These are phyloP conservation scores for Stereocaulon alpinum DNA, from an alignment of 495 filamentous ascomycete genomes.

Conservation along the genomic window DNA sequence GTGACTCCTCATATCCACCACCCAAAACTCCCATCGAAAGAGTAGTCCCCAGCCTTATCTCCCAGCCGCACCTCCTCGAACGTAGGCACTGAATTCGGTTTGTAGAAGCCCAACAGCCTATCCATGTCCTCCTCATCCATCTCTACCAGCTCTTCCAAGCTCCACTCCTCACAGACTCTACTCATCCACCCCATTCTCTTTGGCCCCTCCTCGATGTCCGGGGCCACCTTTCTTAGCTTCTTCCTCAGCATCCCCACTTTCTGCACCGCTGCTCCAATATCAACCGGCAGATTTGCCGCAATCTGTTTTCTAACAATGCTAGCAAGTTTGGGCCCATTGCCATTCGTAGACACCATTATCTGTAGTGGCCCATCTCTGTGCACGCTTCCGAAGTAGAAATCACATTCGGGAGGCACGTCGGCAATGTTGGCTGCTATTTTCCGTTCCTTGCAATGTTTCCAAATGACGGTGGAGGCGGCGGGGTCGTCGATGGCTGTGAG, in stretches of 20 bases:
- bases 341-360: slow-evolving; percentile 97
- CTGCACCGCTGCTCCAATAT: slow-evolving; percentile 72
- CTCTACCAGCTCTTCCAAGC: slow-evolving; percentile 70
- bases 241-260: slow-evolving; percentile 69
- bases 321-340: slow-evolving; percentile 87
- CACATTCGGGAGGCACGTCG: slow-evolving; percentile 92
- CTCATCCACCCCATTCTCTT: slow-evolving; percentile 97
- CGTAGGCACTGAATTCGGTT: slow-evolving; percentile 34
- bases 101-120: slow-evolving; percentile 58
- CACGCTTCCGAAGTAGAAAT: slow-evolving; percentile 95
- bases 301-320: slow-evolving; percentile 79
- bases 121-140: slow-evolving; percentile 84
- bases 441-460: slow-evolving; percentile 78
- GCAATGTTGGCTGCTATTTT: slow-evolving; percentile 90
- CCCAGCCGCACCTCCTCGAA: slow-evolving; percentile 31
- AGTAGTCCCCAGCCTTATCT: slow-evolving; percentile 3
- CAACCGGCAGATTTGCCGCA: slow-evolving; percentile 58
- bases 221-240: slow-evolving; percentile 70
- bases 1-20: slow-evolving; percentile 21
- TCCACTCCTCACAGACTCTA: slow-evolving; percentile 78
- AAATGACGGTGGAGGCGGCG: slow-evolving; percentile 72
- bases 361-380: slow-evolving; percentile 92
- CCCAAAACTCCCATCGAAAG: slow-evolving; percentile 31
- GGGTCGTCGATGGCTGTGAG: slow-evolving; percentile 90
- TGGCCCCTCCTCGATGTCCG: slow-evolving; percentile 58